phyloP scores from a whole-genome alignment of 1,284 basidiomycete species.

The Megacollybia platyphylla region DNA sequence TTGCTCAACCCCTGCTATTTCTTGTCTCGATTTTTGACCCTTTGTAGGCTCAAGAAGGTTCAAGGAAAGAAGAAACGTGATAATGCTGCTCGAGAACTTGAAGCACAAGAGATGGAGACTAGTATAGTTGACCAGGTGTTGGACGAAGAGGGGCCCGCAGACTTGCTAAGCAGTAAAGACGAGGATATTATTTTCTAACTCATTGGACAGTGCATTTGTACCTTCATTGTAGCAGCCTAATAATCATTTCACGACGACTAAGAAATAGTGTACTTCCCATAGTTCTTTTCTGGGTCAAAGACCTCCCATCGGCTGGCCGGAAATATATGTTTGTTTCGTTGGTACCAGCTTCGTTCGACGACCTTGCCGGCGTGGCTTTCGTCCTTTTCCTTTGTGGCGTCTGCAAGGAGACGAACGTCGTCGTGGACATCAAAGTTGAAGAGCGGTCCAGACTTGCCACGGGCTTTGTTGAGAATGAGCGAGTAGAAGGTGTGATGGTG shows the following conservation, averaged over 20 bases:
- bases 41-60: constrained; percentile 77
- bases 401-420: constrained; percentile 89
- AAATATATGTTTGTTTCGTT: constrained; percentile 95
- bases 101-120: constrained; percentile 11
- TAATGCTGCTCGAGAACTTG: constrained; percentile 35
- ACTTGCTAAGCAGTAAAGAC: constrained; percentile 79
- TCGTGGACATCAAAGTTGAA: constrained; percentile 99
- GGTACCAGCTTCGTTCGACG: constrained; percentile 92
- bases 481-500: constrained; percentile 99
- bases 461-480: constrained; percentile 96
- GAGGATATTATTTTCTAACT: constrained; percentile 82
- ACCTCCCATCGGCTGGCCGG: constrained; percentile 94
- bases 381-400: constrained; percentile 94
- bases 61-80: constrained; percentile 96
- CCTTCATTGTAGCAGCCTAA: neutral
- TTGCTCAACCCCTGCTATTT: constrained; percentile 13
- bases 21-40: constrained; percentile 2
- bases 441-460: constrained; percentile 94
- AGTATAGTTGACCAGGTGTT: constrained; percentile 1
- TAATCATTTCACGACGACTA: constrained; percentile 12
- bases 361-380: constrained; percentile 99
- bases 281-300: constrained; percentile 86
- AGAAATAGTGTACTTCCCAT: constrained; percentile 79
- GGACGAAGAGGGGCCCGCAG: constrained; percentile 20
- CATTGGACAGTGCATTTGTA: neutral